These are phyloP conservation scores for Pyrenochaeta sp. DNA, from an alignment of 2,329 filamentous ascomycete genomes.

Conservation along the genomic window DNA sequence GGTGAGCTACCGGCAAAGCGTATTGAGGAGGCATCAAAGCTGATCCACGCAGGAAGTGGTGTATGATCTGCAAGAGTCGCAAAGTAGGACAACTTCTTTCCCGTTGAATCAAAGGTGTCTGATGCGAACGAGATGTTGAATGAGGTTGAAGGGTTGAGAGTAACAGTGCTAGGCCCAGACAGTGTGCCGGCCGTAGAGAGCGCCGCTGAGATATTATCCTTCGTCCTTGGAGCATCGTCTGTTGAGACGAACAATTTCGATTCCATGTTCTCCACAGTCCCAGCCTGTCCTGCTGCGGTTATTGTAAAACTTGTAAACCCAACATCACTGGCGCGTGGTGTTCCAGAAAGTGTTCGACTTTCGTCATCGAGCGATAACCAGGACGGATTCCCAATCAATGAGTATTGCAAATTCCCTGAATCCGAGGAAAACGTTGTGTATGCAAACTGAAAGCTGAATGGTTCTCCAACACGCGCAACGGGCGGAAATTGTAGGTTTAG, in stretches of 20 bases:
- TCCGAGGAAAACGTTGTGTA: conserved; percentile 75
- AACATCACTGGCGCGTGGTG: conserved; percentile 65
- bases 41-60: conserved; percentile 85
- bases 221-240: conserved; percentile 62
- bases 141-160: conserved; percentile 43
- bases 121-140: conserved; percentile 55
- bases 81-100: conserved; percentile 72
- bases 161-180: conserved; percentile 67
- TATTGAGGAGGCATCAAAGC: conserved; percentile 71
- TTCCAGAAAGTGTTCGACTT: conserved; percentile 74
- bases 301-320: conserved; percentile 71
- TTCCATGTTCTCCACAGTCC: conserved; percentile 66
- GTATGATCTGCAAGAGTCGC: conserved; percentile 78
- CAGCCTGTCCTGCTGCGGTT: conserved; percentile 72
- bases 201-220: conserved; percentile 66
- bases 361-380: conserved; percentile 78
- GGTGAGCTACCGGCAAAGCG: conserved; percentile 78
- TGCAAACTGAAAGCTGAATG: conserved; percentile 77
- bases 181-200: conserved; percentile 65
- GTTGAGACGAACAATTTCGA: conserved; percentile 76
- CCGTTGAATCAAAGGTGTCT: conserved; percentile 68
- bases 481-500: conserved; percentile 86
- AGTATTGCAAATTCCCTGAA: conserved; percentile 68
- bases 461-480: conserved; percentile 72
- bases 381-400: conserved; percentile 68